Conservation (phyloP, 345 rosid species). For the Aethionema arabicum region DNA sequence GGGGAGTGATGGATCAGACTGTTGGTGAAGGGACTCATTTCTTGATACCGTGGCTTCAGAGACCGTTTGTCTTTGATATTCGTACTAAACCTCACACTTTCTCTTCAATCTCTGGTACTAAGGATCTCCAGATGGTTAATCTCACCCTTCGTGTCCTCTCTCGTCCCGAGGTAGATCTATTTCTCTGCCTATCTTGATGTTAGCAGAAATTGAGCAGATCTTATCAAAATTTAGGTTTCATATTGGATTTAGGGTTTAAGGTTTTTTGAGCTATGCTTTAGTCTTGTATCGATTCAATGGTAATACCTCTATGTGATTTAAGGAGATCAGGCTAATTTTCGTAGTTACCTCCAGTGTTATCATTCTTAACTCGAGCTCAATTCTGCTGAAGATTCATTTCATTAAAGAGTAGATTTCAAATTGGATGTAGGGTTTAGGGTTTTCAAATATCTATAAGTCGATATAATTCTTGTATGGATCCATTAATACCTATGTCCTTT, state of each 20-base stretch:
- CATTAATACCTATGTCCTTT: too few species aligned
- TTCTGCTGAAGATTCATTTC: neutral
- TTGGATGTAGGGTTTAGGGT: too few species aligned
- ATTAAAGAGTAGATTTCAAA: too few species aligned
- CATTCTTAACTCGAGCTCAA: neutral
- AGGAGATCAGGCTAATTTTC: neutral
- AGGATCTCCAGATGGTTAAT: constrained; percentile 98
- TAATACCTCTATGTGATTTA: neutral
- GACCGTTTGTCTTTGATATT: constrained; percentile 78
- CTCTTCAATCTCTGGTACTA: constrained; percentile 92
- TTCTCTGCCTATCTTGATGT: neutral
- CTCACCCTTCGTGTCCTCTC: constrained; percentile 98
- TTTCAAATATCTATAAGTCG: too few species aligned
- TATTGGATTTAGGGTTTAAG: constrained; percentile 6
- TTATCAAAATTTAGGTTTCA: neutral
- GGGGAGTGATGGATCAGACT: constrained; percentile 80
- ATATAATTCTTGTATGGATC: too few species aligned
- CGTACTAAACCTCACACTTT: constrained; percentile 92
- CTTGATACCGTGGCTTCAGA: constrained; percentile 87
- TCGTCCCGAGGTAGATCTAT: constrained; percentile 63
- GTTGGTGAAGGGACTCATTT: constrained; percentile 94
- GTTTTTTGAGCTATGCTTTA: neutral
- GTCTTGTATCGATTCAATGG: neutral
- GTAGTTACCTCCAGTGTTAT: neutral
- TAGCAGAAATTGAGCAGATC: neutral